Conservation (phyloP, 106 monocot species). For the Xerophyta viscosa region DNA sequence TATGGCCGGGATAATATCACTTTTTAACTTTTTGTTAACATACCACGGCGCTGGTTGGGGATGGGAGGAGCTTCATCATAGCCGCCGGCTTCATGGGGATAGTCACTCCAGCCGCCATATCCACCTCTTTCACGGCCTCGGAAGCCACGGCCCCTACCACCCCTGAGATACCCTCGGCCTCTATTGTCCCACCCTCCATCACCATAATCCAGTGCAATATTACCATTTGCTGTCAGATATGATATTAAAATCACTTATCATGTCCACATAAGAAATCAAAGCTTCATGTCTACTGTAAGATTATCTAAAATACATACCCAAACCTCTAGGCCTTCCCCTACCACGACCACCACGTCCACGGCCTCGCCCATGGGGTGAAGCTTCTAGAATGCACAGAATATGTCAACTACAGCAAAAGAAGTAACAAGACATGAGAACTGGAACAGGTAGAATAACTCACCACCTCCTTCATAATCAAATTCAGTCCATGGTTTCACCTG, state of each 20-base stretch:
- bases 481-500: slow-evolving; percentile 60
- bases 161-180: slow-evolving; percentile 34
- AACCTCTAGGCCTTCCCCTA: slow-evolving; percentile 60
- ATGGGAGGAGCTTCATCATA: slow-evolving; percentile 35
- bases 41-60: slow-evolving; percentile 31
- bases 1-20: no score
- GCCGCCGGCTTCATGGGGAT: slow-evolving; percentile 39
- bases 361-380: slow-evolving; percentile 36
- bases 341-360: slow-evolving; percentile 63
- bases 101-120: slow-evolving; percentile 32
- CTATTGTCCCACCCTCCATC: slow-evolving; percentile 47
- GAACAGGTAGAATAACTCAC: background rate
- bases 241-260: background rate
- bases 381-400: slow-evolving; percentile 25
- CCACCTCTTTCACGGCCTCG: slow-evolving; percentile 47
- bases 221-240: slow-evolving; percentile 20
- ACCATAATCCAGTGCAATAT: slow-evolving; percentile 24
- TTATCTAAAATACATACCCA: background rate
- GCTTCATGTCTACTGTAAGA: background rate
- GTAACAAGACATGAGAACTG: background rate
- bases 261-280: background rate
- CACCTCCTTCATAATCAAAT: slow-evolving; percentile 69
- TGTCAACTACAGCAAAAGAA: background rate
- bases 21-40: no score
- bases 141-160: slow-evolving; percentile 46